phyloP scores from a whole-genome alignment of 2,329 filamentous ascomycete genomes.

The Amesomyces nigricolor region DNA sequence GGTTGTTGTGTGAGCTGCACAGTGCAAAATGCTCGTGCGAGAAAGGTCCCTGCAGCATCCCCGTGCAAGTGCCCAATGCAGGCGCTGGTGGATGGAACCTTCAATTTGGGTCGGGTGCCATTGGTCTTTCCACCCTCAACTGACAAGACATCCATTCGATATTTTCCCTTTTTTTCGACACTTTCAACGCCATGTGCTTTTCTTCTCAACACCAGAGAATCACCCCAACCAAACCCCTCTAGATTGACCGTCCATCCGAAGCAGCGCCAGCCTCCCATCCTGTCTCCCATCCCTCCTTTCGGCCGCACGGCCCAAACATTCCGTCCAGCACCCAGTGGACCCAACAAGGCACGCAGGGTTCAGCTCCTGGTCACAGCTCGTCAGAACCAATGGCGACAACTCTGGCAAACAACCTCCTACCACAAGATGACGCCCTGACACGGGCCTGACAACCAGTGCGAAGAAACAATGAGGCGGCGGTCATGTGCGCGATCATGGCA shows the following conservation, averaged over 20 bases:
- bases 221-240: background rate
- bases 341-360: background rate
- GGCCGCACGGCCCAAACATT: constrained; percentile 18
- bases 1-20: background rate
- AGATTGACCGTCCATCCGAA: background rate
- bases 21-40: background rate
- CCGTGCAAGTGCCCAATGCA: too few relatives aligned
- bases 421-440: background rate
- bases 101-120: too few relatives aligned
- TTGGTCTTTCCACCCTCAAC: too few relatives aligned
- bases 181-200: background rate
- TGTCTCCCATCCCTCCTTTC: constrained; percentile 9
- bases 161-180: too few relatives aligned
- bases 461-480: constrained; percentile 1
- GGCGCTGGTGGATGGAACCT: too few relatives aligned
- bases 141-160: too few relatives aligned
- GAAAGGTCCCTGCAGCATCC: too few relatives aligned
- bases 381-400: background rate
- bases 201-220: background rate
- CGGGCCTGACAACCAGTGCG: constrained; percentile 2
- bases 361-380: constrained; percentile 5
- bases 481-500: background rate
- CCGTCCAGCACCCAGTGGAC: background rate
- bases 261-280: background rate
- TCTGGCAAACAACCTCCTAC: background rate